Evolutionary conservation across 257 asterid genomes (phyloP), one percentile per base, ranked within the genome.

Genomic region (Salvia miltiorrhiza): DNA sequence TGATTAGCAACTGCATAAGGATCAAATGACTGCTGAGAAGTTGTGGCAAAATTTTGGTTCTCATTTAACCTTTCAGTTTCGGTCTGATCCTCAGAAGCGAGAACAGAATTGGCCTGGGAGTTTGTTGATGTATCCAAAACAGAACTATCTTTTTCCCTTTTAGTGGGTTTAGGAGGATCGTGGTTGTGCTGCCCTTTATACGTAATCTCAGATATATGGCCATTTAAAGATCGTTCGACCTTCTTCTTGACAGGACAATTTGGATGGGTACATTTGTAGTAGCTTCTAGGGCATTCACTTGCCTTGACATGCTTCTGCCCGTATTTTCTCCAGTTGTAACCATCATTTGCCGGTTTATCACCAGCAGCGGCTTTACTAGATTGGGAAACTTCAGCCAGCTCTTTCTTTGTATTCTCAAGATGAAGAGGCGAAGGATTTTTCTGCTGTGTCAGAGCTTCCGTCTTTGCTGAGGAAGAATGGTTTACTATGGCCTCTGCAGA

Each of bases 321-420:
- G 28, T 94, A 94, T 66, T 94, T 94, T 76, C 99, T 88, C 99
- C 99, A 94, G 84, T 94, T 91, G 73, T 91, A 94, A 69, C 99
- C 99, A 56, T 94, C 99, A 65, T 75, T 73, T 57, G 80, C 88
- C 4, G 93, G 94, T 72, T 89, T 92, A 66, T 80, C 86, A 24
- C 83, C 68, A 40, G 70, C 75, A 54, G 79, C 35, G 26, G 56
- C 85, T 72, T 63, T 79, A 52, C 77, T 87, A 12, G 85, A 75
- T 61, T 75, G 87, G 26, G 89, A 66, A 61, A 67, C 79, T 67
- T 78, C 90, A 5, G 73, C 44, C 28, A 80, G 30, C 67, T 70
- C 89, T 4, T 65, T 69, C 72, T 73, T 85, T 9, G 76, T 40
- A 63, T 45, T 54, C 58, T 80, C 86, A 0, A 60, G 59, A 66